Evolutionary conservation across 371 early-diverging fungal species (phyloP).

Genomic region (Circinella umbellata): DNA sequence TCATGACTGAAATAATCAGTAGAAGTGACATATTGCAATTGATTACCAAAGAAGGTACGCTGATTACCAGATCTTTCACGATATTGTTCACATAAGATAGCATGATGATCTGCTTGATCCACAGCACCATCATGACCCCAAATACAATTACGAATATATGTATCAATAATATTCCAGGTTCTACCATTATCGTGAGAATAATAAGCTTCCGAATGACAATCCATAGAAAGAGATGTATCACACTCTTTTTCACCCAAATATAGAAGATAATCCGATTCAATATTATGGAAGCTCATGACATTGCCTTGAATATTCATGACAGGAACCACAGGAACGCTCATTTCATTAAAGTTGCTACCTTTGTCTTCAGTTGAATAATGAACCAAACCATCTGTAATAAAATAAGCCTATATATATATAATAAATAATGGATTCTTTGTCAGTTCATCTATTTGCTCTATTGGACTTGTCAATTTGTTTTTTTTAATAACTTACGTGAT

Average conservation of each 20-base stretch:
- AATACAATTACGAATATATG: conserved; percentile 76
- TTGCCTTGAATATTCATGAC: conserved; percentile 50
- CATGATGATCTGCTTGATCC: conserved; percentile 44
- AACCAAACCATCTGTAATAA: conserved; percentile 64
- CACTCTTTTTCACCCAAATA: conserved; percentile 73
- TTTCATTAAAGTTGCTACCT: conserved; percentile 63
- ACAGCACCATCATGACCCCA: conserved; percentile 76
- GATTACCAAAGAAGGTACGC: conserved; percentile 42
- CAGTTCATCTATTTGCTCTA: too few relatives aligned
- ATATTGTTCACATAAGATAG: conserved; percentile 77
- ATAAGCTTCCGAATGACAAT: conserved; percentile 77
- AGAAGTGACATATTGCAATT: conserved; percentile 58
- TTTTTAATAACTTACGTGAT: conserved; percentile 40
- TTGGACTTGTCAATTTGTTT: too few relatives aligned
- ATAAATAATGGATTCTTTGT: not conserved
- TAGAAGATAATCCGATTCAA: conserved; percentile 76
- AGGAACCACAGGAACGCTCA: conserved; percentile 65
- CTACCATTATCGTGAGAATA: conserved; percentile 75
- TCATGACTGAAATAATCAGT: conserved; percentile 60
- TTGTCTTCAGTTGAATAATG: conserved; percentile 76
- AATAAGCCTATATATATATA: conserved; percentile 56
- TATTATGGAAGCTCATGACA: conserved; percentile 83
- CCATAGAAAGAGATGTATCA: conserved; percentile 30
- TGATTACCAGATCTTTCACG: conserved; percentile 67
- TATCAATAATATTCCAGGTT: conserved; percentile 71